Base-by-base conservation (phyloP, 2,329 filamentous ascomycete genomes). In the Ramichloridium luteum region DNA sequence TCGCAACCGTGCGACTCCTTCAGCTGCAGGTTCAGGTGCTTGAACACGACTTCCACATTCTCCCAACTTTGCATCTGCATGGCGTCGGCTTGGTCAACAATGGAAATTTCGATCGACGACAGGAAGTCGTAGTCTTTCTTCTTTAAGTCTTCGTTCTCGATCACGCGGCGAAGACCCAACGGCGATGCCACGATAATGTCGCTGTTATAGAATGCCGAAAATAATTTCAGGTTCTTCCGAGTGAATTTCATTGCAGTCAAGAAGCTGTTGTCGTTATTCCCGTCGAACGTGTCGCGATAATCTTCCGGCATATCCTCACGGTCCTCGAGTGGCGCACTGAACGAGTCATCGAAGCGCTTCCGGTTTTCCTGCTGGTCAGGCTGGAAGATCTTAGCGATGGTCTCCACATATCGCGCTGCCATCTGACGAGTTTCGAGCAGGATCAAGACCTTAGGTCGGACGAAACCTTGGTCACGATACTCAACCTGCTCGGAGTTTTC, bases 51-150 rank as follows among this genome's bases (percentile, higher is more conserved):
- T 55, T 92, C 82, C 38, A 94, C 73, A 53, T 98, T 88, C 50
- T 94, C 85, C 86, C 88, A 96, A 55, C 93, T 96, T 56, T 98
- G 90, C 85, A 94, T 94, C 6, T 93, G 72, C 25, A 94, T 71
- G 0, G 85, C 85, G 56, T 96, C 86, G 9, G 84, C 80, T 58
- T 96, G 86, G 55, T 98, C 90, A 38, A 93, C 68, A 28, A 96
- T 68, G 17, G 90, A 76, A 31, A 98, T 59, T 58, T 98, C 90
- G 47, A 98, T 82, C 1, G 88, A 96, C 35, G 81, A 88, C 10
- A 98, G 67, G 53, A 93, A 98, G 57, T 98, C 90, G 46, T 74
- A 77, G 54, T 96, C 88, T 20, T 71, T 60, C 42, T 74, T 75
- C 53, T 79, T 78, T 38, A 65, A 68, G 44, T 82, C 80, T 28